phyloP scores from a whole-genome alignment of 2,329 filamentous ascomycete genomes.

The Biscogniauxia sp. region DNA sequence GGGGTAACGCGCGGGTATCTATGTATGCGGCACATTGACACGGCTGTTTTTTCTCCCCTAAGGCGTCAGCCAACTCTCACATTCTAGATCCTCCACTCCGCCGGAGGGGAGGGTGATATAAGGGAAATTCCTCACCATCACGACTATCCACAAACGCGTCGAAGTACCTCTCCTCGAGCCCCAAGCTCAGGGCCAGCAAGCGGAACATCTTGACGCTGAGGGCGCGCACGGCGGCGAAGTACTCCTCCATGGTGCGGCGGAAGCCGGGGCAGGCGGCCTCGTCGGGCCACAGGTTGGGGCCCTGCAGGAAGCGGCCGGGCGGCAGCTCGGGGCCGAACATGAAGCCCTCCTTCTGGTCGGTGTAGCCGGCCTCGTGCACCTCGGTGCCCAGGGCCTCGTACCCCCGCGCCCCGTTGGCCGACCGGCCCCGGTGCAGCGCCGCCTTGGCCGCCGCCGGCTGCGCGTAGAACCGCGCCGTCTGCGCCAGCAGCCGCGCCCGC shows the following conservation, averaged over 20 bases:
- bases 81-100: too few relatives aligned
- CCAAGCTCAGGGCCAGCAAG: conserved; percentile 23
- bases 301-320: conserved; percentile 21
- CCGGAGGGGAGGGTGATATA: too few relatives aligned
- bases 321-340: conserved; percentile 29
- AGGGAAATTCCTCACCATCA: conserved; percentile 16
- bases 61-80: background rate
- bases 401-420: conserved; percentile 24
- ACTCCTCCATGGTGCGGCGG: conserved; percentile 25
- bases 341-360: conserved; percentile 35
- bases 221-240: conserved; percentile 20
- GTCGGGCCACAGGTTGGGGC: conserved; percentile 32
- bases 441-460: conserved; percentile 30
- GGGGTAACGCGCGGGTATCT: conserved; percentile 19
- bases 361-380: conserved; percentile 23
- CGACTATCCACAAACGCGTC: conserved; percentile 22
- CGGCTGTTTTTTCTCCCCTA: conserved; percentile 7
- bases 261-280: conserved; percentile 25
- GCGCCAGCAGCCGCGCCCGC: conserved; percentile 26
- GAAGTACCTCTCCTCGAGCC: conserved; percentile 23
- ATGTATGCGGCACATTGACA: conserved; percentile 24
- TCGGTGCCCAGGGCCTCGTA: conserved; percentile 28
- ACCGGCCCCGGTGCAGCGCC: conserved; percentile 19
- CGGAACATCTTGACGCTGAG: conserved; percentile 27
- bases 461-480: conserved; percentile 30